Evolutionary conservation across 306 rosid genomes (phyloP).

Genomic region (Citrullus mucosospermus): DNA sequence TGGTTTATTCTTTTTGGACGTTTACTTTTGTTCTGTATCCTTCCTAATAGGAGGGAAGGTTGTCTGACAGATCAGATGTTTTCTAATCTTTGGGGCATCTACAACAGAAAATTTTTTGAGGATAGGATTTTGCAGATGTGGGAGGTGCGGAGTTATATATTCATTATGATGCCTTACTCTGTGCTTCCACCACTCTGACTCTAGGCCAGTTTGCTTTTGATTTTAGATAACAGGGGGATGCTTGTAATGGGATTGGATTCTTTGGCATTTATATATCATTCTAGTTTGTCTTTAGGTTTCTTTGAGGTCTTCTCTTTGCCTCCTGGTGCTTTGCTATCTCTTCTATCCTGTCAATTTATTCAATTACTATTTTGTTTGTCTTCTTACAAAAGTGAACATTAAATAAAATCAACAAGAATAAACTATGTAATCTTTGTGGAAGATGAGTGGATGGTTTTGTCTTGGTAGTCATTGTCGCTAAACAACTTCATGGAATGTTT

Average conservation of each 20-base stretch:
- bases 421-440: not conserved
- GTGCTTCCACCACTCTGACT: not conserved
- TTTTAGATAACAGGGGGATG: not conserved
- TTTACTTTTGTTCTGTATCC: not conserved
- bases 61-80: not conserved
- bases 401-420: not conserved
- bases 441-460: not conserved
- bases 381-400: not conserved
- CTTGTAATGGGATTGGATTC: not conserved
- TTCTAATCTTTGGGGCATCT: not conserved
- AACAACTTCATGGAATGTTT: not conserved
- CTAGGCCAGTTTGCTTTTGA: not conserved
- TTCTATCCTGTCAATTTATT: not conserved
- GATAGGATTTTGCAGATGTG: not conserved
- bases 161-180: not conserved
- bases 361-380: not conserved
- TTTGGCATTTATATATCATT: not conserved
- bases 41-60: not conserved
- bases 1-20: not conserved
- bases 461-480: not conserved
- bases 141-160: not conserved
- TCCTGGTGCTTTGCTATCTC: not conserved
- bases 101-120: not conserved
- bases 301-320: not conserved
- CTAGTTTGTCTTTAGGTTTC: not conserved